Evolutionary conservation across 495 filamentous ascomycete genomes (phyloP), one percentile per base, ranked within the genome.

Genomic region (Friedmanniomyces simplex): DNA sequence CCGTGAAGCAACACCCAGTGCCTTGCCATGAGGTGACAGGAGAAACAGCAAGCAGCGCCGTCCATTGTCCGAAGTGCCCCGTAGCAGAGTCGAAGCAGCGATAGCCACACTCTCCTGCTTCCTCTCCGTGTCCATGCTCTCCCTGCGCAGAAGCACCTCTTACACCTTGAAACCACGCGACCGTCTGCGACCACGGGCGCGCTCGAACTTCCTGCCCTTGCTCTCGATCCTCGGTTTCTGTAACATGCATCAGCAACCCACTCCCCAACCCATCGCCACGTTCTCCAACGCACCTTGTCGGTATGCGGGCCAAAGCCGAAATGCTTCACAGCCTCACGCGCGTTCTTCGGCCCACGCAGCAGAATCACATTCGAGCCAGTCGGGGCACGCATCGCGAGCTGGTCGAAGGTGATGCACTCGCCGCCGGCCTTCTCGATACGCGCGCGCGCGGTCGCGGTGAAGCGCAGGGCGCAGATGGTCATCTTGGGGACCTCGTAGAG

Each of bases 151-250:
- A 43, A 3, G 20, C 16, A 24, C 20, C 46, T 26, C 56, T 63
- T 91, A 98, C 71, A 98, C 93, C 88, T 98, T 98, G 88, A 97
- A 98, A 79, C 94, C 93, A 63, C 83, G 78, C 65, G 90, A 96
- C 73, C 89, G 79, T 80, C 93, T 91, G 73, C 93, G 88, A 71
- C 93, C 93, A 90, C 93, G 91, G 70, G 91, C 93, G 54, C 82
- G 79, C 83, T 98, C 93, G 79, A 97, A 98, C 81, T 98, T 98
- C 73, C 94, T 86, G 67, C 94, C 94, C 84, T 98, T 98, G 81
- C 87, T 93, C 74, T 85, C 82, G 67, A 98, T 83, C 66, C 96
- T 91, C 25, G 94, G 94, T 81, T 95, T 95, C 89, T 89, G 62
- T 55, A 64, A 62, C 52, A 65, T 41, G 52, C 46, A 66, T 77